A percentile compares a stretch with the other conserved stretches of the same genome.
These are phyloP conservation scores for Neurospora sp. DNA, from an alignment of 2,329 filamentous ascomycete genomes.

Conservation along the genomic window DNA sequence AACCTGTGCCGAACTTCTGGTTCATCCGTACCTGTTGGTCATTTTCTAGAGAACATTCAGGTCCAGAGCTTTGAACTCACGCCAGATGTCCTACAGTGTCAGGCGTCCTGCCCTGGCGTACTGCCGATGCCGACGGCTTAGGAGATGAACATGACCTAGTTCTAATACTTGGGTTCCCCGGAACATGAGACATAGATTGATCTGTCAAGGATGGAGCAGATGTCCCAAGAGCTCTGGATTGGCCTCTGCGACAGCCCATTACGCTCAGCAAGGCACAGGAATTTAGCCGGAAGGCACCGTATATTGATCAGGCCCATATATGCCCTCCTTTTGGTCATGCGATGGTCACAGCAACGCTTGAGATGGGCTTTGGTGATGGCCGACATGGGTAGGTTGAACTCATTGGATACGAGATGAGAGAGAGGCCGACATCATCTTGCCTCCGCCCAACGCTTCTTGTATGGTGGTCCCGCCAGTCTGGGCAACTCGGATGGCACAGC, in stretches of 20 bases:
- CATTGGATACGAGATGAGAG: not conserved
- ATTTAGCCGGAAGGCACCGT: conserved; percentile 18
- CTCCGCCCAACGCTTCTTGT: not conserved
- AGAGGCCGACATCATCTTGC: not conserved
- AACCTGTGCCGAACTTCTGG: not conserved
- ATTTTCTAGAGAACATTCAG: not conserved
- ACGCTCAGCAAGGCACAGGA: conserved; percentile 12
- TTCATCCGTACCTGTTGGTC: not conserved
- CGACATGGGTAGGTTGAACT: not conserved
- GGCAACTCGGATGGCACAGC: not conserved
- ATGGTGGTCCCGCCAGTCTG: not conserved
- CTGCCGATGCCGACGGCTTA: not conserved
- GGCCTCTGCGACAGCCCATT: conserved; percentile 8
- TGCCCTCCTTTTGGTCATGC: not conserved
- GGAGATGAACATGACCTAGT: not conserved
- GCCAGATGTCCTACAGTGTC: not conserved
- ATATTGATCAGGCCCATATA: conserved; percentile 11
- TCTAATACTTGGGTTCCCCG: not conserved
- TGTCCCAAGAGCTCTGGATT: not conserved
- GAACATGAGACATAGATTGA: not conserved
- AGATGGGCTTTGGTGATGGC: not conserved
- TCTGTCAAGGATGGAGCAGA: not conserved
- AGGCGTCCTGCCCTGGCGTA: not conserved
- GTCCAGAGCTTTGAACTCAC: not conserved
- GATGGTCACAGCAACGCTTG: not conserved